phyloP scores from a whole-genome alignment of 306 rosid species.

The Cucumis cinereus region DNA sequence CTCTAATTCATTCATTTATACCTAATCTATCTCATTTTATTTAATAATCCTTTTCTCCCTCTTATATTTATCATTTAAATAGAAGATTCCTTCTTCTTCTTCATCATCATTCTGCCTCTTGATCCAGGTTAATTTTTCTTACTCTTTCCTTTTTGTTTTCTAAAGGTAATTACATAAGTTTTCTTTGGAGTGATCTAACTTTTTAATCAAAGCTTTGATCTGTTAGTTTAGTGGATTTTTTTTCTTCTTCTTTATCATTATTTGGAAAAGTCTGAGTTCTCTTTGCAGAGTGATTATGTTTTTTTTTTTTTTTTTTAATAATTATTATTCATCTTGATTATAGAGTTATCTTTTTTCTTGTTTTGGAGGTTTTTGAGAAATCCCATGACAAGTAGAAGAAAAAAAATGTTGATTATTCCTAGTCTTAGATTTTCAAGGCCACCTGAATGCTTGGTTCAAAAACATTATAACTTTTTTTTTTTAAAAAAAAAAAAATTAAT shows the following conservation, averaged over 20 bases:
- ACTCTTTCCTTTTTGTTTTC: not conserved
- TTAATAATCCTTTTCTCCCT: not conserved
- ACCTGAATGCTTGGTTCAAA: conserved; percentile 1
- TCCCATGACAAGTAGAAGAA: not conserved
- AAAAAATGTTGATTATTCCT: not conserved
- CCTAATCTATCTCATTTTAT: not conserved
- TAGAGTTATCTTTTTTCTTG: not conserved
- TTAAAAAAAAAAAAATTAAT: too few species aligned
- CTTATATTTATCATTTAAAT: not conserved
- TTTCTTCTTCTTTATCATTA: not conserved
- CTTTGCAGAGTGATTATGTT: not conserved
- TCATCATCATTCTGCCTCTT: not conserved
- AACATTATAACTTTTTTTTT: not conserved
- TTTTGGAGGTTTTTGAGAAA: conserved; percentile 1
- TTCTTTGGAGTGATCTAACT: not conserved
- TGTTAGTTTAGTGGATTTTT: not conserved
- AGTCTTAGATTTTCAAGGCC: not conserved
- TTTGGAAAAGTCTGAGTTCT: not conserved
- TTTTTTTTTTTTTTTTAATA: not conserved
- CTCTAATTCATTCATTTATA: not conserved
- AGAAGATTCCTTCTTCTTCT: not conserved
- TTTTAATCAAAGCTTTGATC: not conserved
- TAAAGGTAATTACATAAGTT: not conserved
- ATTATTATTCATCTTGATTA: not conserved
- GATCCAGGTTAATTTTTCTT: not conserved